Percentiles rank a stretch among this genome's conserved stretches.
Conservation (phyloP, 23 red algal genomes). For the Gracilaria domingensis region DNA sequence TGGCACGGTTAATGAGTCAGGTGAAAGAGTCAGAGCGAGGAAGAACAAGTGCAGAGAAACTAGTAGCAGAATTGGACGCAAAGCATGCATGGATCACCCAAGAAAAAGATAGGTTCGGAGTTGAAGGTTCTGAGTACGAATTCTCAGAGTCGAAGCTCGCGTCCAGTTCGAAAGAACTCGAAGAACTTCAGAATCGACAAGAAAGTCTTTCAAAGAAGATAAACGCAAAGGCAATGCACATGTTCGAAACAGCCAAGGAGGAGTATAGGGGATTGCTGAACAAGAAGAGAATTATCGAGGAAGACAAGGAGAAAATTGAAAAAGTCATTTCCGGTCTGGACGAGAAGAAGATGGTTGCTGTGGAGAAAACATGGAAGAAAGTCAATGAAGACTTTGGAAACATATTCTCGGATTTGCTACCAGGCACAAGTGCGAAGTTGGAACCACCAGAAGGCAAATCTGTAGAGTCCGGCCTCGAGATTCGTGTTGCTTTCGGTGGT, state of each 20-base stretch:
- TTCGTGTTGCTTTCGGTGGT: constrained; percentile 88
- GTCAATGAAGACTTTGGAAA: constrained; percentile 88
- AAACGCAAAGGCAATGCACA: constrained; percentile 88
- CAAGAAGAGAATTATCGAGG: constrained; percentile 94
- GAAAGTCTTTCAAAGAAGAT: constrained; percentile 70
- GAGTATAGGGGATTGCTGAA: constrained; percentile 89
- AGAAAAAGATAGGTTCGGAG: constrained; percentile 58
- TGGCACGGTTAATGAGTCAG: constrained; percentile 59
- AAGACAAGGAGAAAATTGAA: constrained; percentile 94
- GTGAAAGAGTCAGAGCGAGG: constrained; percentile 56
- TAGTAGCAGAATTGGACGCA: constrained; percentile 38
- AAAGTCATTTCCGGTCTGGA: constrained; percentile 88
- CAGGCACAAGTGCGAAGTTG: constrained; percentile 76
- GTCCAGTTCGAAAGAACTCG: constrained; percentile 22
- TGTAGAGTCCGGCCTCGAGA: constrained; percentile 88
- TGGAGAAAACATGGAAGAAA: constrained; percentile 94
- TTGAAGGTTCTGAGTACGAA: constrained; percentile 58
- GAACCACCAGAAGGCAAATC: constrained; percentile 74
- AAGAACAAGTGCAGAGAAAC: constrained; percentile 23
- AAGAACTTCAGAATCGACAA: constrained; percentile 50
- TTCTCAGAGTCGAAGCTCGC: constrained; percentile 36
- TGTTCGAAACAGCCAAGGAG: constrained; percentile 95
- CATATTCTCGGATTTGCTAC: constrained; percentile 94
- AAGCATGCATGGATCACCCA: constrained; percentile 65
- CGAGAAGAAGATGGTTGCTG: constrained; percentile 96